A percentile compares a stretch with the other conserved stretches of the same genome.
phyloP scores from a whole-genome alignment of 2,329 filamentous ascomycete species.

The Calycina marina region DNA sequence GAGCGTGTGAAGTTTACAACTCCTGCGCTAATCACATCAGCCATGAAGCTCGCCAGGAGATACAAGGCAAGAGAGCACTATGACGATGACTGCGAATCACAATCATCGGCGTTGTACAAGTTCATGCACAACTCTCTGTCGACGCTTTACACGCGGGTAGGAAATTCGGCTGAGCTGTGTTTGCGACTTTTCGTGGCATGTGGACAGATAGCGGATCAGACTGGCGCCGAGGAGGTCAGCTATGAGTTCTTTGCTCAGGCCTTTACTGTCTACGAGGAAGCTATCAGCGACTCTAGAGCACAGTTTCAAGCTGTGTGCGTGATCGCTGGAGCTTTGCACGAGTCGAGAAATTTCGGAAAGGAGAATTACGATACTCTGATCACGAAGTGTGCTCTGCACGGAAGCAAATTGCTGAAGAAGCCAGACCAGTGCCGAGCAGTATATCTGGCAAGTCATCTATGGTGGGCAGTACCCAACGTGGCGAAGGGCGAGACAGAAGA shows the following conservation, averaged over 20 bases:
- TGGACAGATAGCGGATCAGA: conserved; percentile 84
- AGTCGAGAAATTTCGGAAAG: conserved; percentile 78
- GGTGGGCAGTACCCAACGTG: conserved; percentile 86
- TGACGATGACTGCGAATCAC: conserved; percentile 57
- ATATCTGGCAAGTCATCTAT: conserved; percentile 89
- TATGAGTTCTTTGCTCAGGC: conserved; percentile 98
- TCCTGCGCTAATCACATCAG: conserved; percentile 77
- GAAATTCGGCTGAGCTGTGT: conserved; percentile 72
- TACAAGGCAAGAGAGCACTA: conserved; percentile 87
- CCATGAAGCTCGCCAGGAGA: conserved; percentile 74
- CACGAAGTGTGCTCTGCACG: conserved; percentile 92
- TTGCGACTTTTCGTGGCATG: conserved; percentile 82
- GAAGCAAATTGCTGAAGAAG: conserved; percentile 92
- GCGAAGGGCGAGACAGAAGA: conserved; percentile 74
- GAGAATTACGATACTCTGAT: conserved; percentile 99
- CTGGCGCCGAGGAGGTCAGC: conserved; percentile 83
- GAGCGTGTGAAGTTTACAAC: conserved; percentile 94
- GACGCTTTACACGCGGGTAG: conserved; percentile 72
- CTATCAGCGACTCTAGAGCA: conserved; percentile 85
- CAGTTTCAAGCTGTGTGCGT: conserved; percentile 97
- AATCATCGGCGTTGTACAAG: conserved; percentile 76
- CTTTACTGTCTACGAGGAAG: conserved; percentile 95
- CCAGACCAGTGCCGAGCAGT: conserved; percentile 96
- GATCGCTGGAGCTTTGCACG: conserved; percentile 77
- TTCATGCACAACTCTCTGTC: conserved; percentile 86